These are phyloP conservation scores for Backusella australiensis DNA, from an alignment of 192 early-diverging fungal species.

Conservation along the genomic window DNA sequence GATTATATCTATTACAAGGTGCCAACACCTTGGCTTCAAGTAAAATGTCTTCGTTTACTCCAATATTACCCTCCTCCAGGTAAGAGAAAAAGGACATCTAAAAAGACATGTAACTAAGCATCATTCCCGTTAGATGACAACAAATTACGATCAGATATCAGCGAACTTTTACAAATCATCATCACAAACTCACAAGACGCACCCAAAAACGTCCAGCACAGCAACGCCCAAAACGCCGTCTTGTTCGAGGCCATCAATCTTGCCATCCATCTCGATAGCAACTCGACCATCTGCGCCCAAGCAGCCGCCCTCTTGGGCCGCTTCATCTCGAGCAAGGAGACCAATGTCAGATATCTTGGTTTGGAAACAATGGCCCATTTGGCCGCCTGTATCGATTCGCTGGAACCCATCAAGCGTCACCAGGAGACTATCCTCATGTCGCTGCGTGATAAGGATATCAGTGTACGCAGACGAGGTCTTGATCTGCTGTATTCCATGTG, in stretches of 20 bases:
- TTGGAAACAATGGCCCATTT: constrained; percentile 98
- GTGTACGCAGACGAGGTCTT: constrained; percentile 90
- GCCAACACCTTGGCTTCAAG: constrained; percentile 96
- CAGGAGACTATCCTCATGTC: constrained; percentile 89
- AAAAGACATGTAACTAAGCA: background rate
- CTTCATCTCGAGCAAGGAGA: constrained; percentile 94
- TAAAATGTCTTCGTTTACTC: constrained; percentile 90
- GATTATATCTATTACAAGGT: constrained; percentile 99
- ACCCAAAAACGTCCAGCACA: constrained; percentile 95
- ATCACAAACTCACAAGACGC: constrained; percentile 83
- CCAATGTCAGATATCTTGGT: constrained; percentile 95
- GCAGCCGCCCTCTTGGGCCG: constrained; percentile 79
- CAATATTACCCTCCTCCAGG: constrained; percentile 94
- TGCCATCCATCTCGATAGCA: constrained; percentile 88
- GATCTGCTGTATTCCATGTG: constrained; percentile 99
- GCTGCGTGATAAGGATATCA: constrained; percentile 96
- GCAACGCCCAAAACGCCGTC: constrained; percentile 97
- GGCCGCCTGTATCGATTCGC: constrained; percentile 76
- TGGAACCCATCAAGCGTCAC: constrained; percentile 79
- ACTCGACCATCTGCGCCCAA: constrained; percentile 84
- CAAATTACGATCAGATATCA: constrained; percentile 58
- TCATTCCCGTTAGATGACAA: constrained; percentile 41
- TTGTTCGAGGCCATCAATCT: constrained; percentile 97
- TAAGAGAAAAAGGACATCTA: constrained; percentile 13
- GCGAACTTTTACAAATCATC: constrained; percentile 78